A percentile compares a stretch with the other conserved stretches of the same genome.
Evolutionary conservation across 768 basidiomycete species (phyloP).

Genomic region (Russula lepida): DNA sequence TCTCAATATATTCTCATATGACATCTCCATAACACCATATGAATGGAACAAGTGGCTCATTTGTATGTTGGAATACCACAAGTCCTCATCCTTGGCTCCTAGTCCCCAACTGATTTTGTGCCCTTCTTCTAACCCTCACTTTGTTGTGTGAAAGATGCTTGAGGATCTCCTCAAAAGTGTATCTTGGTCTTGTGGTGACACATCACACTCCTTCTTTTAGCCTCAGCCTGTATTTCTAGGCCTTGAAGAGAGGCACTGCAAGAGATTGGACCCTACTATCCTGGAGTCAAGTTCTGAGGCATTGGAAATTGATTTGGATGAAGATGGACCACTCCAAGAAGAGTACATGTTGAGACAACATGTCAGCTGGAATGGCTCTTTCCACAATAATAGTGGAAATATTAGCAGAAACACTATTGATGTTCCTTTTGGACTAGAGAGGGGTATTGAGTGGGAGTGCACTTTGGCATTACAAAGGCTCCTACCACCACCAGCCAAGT

Average conservation of each 20-base stretch:
- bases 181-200: constrained; percentile 21
- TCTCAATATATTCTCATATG: constrained; percentile 60
- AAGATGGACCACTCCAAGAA: constrained; percentile 73
- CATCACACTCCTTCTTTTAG: constrained; percentile 24
- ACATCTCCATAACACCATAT: constrained; percentile 54
- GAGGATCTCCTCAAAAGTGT: constrained; percentile 59
- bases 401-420: constrained; percentile 2
- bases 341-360: constrained; percentile 73
- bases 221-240: constrained; percentile 67
- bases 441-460: constrained; percentile 18
- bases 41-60: constrained; percentile 68
- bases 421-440: constrained; percentile 5
- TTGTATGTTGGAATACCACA: constrained; percentile 57
- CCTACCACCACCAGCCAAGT: constrained; percentile 68
- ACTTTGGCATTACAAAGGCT: constrained; percentile 26
- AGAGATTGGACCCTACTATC: constrained; percentile 40
- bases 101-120: constrained; percentile 71
- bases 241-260: constrained; percentile 53
- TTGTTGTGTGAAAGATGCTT: constrained; percentile 57
- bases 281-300: constrained; percentile 32
- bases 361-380: constrained; percentile 31
- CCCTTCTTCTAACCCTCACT: constrained; percentile 63
- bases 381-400: constrained; percentile 23
- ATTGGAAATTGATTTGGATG: constrained; percentile 71
- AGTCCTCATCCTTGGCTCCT: constrained; percentile 47